A percentile compares a stretch with the other conserved stretches of the same genome.
Conservation (phyloP, 78 protist species). For the Protostelium mycophagum region DNA sequence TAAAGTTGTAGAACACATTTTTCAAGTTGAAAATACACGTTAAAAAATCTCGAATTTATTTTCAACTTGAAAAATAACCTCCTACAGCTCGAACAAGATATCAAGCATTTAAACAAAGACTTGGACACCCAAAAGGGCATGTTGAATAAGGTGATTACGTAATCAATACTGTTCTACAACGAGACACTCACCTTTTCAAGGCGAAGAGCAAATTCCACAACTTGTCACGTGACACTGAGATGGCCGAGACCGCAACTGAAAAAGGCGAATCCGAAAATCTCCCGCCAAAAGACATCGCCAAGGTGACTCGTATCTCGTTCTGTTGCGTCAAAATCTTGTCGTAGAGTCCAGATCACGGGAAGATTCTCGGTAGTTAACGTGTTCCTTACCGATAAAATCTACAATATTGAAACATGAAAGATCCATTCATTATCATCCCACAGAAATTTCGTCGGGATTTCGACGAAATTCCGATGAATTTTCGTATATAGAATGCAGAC, state of each 20-base stretch:
- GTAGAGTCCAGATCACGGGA: no score
- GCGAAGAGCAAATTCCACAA: background rate
- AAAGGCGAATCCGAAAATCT: background rate
- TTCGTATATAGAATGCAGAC: no score
- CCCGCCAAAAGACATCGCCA: background rate
- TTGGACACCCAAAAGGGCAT: background rate
- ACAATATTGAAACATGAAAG: no score
- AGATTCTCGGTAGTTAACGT: background rate
- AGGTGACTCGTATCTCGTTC: background rate
- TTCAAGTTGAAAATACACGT: no score
- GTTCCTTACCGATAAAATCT: background rate
- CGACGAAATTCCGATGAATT: no score
- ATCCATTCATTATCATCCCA: no score
- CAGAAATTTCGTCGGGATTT: no score
- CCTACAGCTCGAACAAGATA: background rate
- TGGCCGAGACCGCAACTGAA: background rate
- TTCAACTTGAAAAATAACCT: background rate
- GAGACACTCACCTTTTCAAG: background rate
- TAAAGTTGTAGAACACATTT: no score
- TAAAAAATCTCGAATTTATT: no score
- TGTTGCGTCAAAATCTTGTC: background rate
- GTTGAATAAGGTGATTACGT: background rate
- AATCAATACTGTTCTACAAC: no score
- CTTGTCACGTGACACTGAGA: background rate
- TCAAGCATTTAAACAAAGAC: background rate